Percentiles rank a stretch among this genome's conserved stretches.
phyloP scores from a whole-genome alignment of 2,329 filamentous ascomycete genomes.

The Alternaria triticimaculans region DNA sequence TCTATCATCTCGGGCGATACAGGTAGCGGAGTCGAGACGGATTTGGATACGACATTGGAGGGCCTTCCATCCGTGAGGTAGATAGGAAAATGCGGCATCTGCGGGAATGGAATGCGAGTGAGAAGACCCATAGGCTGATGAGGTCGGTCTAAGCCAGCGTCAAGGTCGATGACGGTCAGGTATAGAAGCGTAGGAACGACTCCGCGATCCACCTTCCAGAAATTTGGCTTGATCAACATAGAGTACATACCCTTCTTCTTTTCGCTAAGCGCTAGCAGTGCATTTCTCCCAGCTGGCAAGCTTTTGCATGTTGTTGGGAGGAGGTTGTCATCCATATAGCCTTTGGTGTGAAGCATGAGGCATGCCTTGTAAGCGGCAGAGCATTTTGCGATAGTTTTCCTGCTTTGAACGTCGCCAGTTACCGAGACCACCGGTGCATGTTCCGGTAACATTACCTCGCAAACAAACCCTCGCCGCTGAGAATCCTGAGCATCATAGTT shows the following conservation, averaged over 20 bases:
- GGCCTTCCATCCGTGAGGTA: slow-evolving; percentile 71
- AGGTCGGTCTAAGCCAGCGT: slow-evolving; percentile 62
- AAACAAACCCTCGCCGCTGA: slow-evolving; percentile 52
- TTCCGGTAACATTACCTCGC: slow-evolving; percentile 80
- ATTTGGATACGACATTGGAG: slow-evolving; percentile 63
- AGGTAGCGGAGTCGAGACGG: slow-evolving; percentile 54
- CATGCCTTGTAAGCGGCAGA: slow-evolving; percentile 89
- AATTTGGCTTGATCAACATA: slow-evolving; percentile 78
- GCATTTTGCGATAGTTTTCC: slow-evolving; percentile 81
- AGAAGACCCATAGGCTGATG: slow-evolving; percentile 74
- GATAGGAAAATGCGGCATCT: slow-evolving; percentile 71
- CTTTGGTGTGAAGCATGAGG: slow-evolving; percentile 68
- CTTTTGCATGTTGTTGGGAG: slow-evolving; percentile 74
- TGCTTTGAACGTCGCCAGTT: slow-evolving; percentile 67
- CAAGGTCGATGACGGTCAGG: slow-evolving; percentile 67
- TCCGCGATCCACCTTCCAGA: slow-evolving; percentile 67
- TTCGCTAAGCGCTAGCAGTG: slow-evolving; percentile 78
- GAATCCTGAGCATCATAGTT: slow-evolving; percentile 12
- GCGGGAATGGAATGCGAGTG: slow-evolving; percentile 69
- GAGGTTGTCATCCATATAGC: slow-evolving; percentile 75
- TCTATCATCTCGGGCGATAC: slow-evolving; percentile 56
- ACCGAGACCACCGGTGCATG: slow-evolving; percentile 73
- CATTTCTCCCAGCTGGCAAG: slow-evolving; percentile 85
- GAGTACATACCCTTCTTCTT: slow-evolving; percentile 76
- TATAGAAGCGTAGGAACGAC: slow-evolving; percentile 62